Evolutionary conservation across 345 rosid species (phyloP), one percentile per base, ranked within the genome.

Genomic region (Adansonia digitata): DNA sequence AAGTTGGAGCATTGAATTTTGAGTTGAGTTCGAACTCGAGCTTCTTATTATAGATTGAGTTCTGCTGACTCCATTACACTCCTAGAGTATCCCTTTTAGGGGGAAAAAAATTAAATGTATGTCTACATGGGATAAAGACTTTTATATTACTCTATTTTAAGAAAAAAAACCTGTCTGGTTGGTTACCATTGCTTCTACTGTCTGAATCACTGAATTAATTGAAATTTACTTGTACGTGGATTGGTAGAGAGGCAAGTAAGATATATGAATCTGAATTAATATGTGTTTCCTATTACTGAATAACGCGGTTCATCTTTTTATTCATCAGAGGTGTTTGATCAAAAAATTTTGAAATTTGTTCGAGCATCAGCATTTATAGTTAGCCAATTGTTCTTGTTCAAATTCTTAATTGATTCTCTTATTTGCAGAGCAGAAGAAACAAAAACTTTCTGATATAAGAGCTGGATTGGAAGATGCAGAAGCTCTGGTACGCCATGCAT

Each of bases 371-470:
- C 18, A 2, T 59, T 2, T 73, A 27, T 17, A 59, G 18, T 37
- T 17, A 73, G 26, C 39, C 3, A 4, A 31, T 29, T 13, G 18
- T 61, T 70, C 11, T 75, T 45, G 53, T 46, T 34, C 45, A 3
- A 27, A 20, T 75, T 72, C 43, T 62, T 61, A 43, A n/a, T 35
- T 29, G 29, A 57, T 24, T 13, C 74, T 61, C 24, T 67, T 29
- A 56, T 79, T 49, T 84, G 84, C 86, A 91, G 97, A 93, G 83
- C 89, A 83, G 81, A 91, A 82, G 87, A 93, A 90, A 87, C 95
- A 93, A 81, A 91, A 86, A 78, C 82, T 91, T 34, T 82, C 95
- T 49, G 97, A 91, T 40, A 83, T 93, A 2, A 89, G 78, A 79
- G 76, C 81, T 29, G 91, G 90, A 14, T 57, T 93, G 55, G 97